phyloP scores from a whole-genome alignment of 495 filamentous ascomycete species.

The Cercophora samala region DNA sequence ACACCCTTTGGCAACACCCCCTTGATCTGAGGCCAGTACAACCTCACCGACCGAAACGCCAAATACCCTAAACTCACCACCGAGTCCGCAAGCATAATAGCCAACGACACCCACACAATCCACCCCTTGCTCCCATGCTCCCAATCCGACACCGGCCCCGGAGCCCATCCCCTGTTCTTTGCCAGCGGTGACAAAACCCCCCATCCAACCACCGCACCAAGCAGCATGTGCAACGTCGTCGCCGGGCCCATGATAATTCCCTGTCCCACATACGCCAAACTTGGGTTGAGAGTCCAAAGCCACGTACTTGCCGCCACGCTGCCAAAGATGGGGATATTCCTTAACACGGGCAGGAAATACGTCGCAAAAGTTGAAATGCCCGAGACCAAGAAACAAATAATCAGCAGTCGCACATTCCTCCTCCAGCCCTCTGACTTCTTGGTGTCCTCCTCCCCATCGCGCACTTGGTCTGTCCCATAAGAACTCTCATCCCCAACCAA shows the following conservation, averaged over 20 bases:
- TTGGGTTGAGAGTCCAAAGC: slow-evolving; percentile 96
- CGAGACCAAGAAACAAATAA: slow-evolving; percentile 52
- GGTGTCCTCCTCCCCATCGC: slow-evolving; percentile 16
- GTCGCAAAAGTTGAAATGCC: slow-evolving; percentile 72
- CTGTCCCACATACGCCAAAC: slow-evolving; percentile 87
- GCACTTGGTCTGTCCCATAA: slow-evolving; percentile 15
- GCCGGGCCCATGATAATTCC: slow-evolving; percentile 87
- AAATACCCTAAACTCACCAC: slow-evolving; percentile 84
- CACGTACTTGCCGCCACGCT: slow-evolving; percentile 67
- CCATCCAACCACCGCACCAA: slow-evolving; percentile 90
- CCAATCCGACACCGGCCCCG: slow-evolving; percentile 83
- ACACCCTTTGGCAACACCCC: background rate
- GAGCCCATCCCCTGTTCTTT: slow-evolving; percentile 82
- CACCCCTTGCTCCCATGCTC: slow-evolving; percentile 89
- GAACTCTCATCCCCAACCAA: slow-evolving; percentile 20
- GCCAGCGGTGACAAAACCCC: slow-evolving; percentile 85
- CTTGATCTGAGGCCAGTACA: slow-evolving; percentile 15
- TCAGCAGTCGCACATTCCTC: slow-evolving; percentile 50
- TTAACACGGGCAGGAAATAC: slow-evolving; percentile 85
- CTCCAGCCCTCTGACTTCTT: slow-evolving; percentile 44
- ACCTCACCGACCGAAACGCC: slow-evolving; percentile 48
- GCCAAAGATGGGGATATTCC: slow-evolving; percentile 83
- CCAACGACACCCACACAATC: slow-evolving; percentile 94
- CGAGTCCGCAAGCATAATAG: slow-evolving; percentile 95
- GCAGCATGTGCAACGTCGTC: slow-evolving; percentile 92